A percentile compares a stretch with the other conserved stretches of the same genome.
These are phyloP conservation scores for Hirschfeldia incana DNA, from an alignment of 345 rosid genomes.

Conservation along the genomic window DNA sequence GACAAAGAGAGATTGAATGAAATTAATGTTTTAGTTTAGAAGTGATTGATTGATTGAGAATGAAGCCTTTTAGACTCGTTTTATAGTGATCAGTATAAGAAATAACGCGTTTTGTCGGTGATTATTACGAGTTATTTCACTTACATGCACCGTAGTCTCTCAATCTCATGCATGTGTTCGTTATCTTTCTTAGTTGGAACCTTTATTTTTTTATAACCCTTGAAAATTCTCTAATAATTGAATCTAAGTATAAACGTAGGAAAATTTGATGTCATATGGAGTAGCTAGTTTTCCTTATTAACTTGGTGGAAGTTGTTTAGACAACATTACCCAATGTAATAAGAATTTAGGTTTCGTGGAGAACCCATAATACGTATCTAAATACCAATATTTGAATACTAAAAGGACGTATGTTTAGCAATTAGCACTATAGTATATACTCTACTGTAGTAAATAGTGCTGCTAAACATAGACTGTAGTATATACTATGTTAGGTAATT, in stretches of 20 bases:
- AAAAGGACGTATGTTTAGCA: neutral
- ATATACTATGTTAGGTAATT: neutral
- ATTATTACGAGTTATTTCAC: constrained; percentile 37
- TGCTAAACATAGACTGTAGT: neutral
- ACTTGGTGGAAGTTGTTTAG: neutral
- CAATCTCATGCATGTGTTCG: constrained; percentile 38
- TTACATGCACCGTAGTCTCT: constrained; percentile 35
- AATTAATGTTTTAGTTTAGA: constrained; percentile 2
- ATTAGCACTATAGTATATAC: neutral
- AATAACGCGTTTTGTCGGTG: constrained; percentile 41
- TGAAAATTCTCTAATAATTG: constrained; percentile 31
- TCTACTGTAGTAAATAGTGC: neutral
- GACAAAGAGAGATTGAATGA: constrained; percentile 7
- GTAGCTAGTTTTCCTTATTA: neutral
- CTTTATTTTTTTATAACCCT: constrained; percentile 11
- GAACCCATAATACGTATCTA: neutral
- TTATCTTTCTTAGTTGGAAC: constrained; percentile 42
- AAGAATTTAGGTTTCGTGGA: neutral
- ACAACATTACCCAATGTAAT: neutral
- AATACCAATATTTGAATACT: neutral
- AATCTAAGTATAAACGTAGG: constrained; percentile 18
- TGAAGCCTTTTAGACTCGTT: constrained; percentile 28
- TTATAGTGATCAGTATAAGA: constrained; percentile 19
- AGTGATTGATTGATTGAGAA: constrained; percentile 32
- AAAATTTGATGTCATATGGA: neutral